Evolutionary conservation across 805 yeast genomes (phyloP).

Genomic region (Ogataea corticis): DNA sequence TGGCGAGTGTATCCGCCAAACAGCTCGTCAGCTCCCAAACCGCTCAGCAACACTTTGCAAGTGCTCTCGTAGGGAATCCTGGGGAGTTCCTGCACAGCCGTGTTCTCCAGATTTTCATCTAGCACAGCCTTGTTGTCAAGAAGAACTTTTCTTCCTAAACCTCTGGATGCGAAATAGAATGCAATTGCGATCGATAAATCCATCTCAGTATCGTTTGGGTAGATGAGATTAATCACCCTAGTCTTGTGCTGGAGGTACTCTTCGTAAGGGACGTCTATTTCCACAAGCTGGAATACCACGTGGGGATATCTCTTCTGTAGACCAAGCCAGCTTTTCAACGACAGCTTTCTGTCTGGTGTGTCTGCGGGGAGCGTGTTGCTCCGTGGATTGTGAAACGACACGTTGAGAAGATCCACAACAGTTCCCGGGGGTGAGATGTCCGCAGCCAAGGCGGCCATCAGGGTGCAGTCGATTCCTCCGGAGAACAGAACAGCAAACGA

Average conservation of each 20-base stretch:
- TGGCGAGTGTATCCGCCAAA: slow-evolving; percentile 96
- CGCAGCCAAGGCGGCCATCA: slow-evolving; percentile 61
- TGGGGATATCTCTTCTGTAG: slow-evolving; percentile 46
- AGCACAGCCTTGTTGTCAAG: slow-evolving; percentile 14
- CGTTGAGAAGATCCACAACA: slow-evolving; percentile 79
- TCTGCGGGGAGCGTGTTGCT: slow-evolving; percentile 55
- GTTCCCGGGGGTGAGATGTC: slow-evolving; percentile 32
- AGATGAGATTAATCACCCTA: slow-evolving; percentile 65
- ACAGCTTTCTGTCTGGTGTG: slow-evolving; percentile 87
- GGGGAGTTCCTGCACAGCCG: too few relatives aligned
- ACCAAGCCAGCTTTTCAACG: slow-evolving; percentile 58
- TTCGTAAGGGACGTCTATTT: slow-evolving; percentile 71
- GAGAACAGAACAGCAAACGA: slow-evolving; percentile 72
- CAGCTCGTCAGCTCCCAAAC: slow-evolving; percentile 95
- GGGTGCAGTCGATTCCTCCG: slow-evolving; percentile 94
- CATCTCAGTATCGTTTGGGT: slow-evolving; percentile 89
- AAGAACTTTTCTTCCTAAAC: slow-evolving; percentile 38
- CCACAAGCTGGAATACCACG: slow-evolving; percentile 53
- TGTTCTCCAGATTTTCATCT: slow-evolving; percentile 5
- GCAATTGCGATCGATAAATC: slow-evolving; percentile 95
- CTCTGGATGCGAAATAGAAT: slow-evolving; percentile 84
- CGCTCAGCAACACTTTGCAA: slow-evolving; percentile 70
- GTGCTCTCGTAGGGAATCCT: slow-evolving; percentile 1
- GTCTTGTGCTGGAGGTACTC: slow-evolving; percentile 55
- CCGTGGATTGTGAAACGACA: slow-evolving; percentile 89